Base-by-base conservation (phyloP, 139 green algal genomes). In the Picochlorum sp. region DNA sequence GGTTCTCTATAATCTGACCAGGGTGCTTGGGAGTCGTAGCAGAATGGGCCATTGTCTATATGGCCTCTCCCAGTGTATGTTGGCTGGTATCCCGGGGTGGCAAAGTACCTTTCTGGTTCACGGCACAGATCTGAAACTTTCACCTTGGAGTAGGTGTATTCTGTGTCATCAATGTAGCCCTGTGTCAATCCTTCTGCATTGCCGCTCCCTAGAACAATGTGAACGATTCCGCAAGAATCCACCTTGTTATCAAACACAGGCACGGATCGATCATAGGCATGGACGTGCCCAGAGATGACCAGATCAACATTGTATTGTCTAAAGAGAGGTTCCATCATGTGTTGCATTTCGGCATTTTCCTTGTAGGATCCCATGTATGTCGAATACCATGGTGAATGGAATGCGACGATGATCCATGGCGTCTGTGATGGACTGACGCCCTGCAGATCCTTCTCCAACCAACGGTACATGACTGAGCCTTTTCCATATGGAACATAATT, bases 321-420 rank as follows among this genome's bases (percentile, higher is more conserved):
- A 49, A 92, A 68, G 45, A 89, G 31, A 5, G 31, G 37, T 67
- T 92, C 85, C 60, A 90, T 73, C 16, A 44, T 20, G n/a, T 54
- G 47, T 26, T 44, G 61, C 61, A 67, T 67, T n/a, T 58, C 52
- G 21, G 44, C 61, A 58, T 67, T 67, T 2, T 58, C 61, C 16
- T 44, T 55, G 28, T 59, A 66, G 28, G 31, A 31, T 38, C 28
- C 60, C 23, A 55, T 38, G 7, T 23, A 55, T 3, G 14, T 34
- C 30, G 34, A 38, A 1, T 58, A 67, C 69, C 83, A 95, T 18
- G 86, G 86, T 10, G 79, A 79, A 66, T 95, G 87, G 45, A 86
- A 65, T 26, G 64, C 68, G 4, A 79, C 81, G 18, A 94, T 65
- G 18, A 94, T 26, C 84, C 84, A 94, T 15, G 86, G 86, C 9